A percentile compares a stretch with the other conserved stretches of the same genome.
phyloP scores from a whole-genome alignment of 2,329 filamentous ascomycete species.

The Paraconiothyrium brasiliense region DNA sequence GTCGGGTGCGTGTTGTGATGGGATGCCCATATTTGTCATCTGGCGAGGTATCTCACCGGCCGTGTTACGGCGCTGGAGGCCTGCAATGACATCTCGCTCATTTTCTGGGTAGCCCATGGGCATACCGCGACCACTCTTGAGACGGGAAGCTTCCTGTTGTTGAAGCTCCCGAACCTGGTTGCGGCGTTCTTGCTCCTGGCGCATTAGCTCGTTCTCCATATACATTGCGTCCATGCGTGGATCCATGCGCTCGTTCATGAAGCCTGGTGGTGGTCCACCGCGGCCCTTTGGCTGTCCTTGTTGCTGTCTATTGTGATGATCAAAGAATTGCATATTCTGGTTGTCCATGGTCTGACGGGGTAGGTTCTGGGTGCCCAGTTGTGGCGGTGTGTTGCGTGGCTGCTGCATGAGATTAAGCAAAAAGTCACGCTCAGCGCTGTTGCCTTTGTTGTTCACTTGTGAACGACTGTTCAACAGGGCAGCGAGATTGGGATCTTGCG shows the following conservation, averaged over 20 bases:
- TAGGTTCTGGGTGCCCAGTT: constrained; percentile 43
- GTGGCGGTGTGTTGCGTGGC: constrained; percentile 50
- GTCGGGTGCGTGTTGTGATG: constrained; percentile 50
- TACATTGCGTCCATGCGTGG: constrained; percentile 32
- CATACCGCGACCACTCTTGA: constrained; percentile 41
- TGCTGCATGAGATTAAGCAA: constrained; percentile 84
- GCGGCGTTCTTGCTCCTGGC: constrained; percentile 42
- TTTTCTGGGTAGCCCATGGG: constrained; percentile 44
- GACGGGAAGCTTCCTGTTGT: constrained; percentile 47
- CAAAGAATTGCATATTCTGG: constrained; percentile 45
- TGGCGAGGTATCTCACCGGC: constrained; percentile 46
- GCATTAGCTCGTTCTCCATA: constrained; percentile 44
- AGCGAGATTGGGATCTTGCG: constrained; percentile 45
- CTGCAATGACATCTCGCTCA: constrained; percentile 44
- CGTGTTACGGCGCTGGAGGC: constrained; percentile 50
- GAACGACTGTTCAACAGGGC: constrained; percentile 51
- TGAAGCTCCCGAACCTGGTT: constrained; percentile 44
- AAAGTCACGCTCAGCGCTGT: constrained; percentile 79
- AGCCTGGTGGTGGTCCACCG: constrained; percentile 47
- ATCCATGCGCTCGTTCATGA: constrained; percentile 42
- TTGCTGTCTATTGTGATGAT: constrained; percentile 44
- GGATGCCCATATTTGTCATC: constrained; percentile 53
- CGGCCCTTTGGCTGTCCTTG: constrained; percentile 50
- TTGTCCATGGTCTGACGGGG: constrained; percentile 47
- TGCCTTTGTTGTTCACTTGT: constrained; percentile 49